Evolutionary conservation across 352 stramenopile species (phyloP).

Genomic region (Globisporangium cystogenes): DNA sequence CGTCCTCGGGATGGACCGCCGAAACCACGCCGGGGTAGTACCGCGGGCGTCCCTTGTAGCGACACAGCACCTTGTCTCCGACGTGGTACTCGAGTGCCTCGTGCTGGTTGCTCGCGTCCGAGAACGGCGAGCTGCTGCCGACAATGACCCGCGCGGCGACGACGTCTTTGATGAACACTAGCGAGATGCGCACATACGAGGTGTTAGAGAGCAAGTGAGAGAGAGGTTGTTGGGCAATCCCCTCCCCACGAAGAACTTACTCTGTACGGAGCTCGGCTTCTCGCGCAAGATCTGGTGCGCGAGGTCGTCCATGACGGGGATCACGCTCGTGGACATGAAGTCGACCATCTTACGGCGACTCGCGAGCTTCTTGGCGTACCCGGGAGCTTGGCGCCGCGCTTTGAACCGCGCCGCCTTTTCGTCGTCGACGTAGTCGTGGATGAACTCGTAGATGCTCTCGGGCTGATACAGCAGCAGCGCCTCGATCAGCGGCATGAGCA

Average conservation of each 20-base stretch:
- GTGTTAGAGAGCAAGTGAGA: not conserved
- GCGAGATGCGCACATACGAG: not conserved
- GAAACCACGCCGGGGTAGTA: conserved; percentile 53
- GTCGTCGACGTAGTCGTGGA: conserved; percentile 72
- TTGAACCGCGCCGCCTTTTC: conserved; percentile 38
- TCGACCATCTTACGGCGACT: conserved; percentile 75
- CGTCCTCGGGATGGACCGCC: conserved; percentile 24
- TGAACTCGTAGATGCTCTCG: conserved; percentile 77
- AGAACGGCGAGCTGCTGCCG: conserved; percentile 12
- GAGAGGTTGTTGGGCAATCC: not conserved
- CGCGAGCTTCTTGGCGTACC: conserved; percentile 65
- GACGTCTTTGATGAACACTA: conserved; percentile 63
- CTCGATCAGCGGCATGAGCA: conserved; percentile 83
- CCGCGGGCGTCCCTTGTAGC: conserved; percentile 66
- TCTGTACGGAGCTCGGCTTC: conserved; percentile 55
- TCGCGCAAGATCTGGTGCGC: conserved; percentile 73
- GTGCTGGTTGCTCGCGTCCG: conserved; percentile 29
- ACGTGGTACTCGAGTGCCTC: conserved; percentile 29
- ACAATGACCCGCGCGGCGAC: conserved; percentile 48
- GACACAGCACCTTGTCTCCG: conserved; percentile 43
- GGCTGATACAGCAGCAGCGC: conserved; percentile 75
- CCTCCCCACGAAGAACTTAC: conserved; percentile 16
- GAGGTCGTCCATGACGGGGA: conserved; percentile 82
- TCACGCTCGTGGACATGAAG: conserved; percentile 81
- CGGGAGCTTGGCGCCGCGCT: conserved; percentile 13